Conservation (phyloP, 345 rosid genomes). For the Populus euphratica region DNA sequence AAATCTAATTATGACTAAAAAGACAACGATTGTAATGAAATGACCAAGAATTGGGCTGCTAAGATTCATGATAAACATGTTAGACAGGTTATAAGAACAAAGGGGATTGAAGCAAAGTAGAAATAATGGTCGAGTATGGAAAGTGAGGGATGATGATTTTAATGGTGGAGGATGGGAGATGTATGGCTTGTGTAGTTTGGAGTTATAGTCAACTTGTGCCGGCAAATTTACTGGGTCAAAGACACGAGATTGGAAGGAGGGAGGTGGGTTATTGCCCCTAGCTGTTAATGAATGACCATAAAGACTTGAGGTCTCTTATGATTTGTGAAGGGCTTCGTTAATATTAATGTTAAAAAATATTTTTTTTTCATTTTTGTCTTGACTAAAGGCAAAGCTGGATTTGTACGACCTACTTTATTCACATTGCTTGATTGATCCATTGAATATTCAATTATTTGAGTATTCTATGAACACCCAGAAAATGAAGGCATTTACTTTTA, state of each 20-base stretch:
- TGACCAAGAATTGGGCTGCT: background rate
- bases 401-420: background rate
- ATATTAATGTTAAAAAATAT: background rate
- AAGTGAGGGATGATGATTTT: background rate
- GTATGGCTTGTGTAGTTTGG: background rate
- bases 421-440: background rate
- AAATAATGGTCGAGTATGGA: background rate
- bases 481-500: background rate
- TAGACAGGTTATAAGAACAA: too few relatives aligned
- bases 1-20: constrained; percentile 1
- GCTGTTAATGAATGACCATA: constrained; percentile 7
- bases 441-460: background rate
- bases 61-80: background rate
- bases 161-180: background rate
- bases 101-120: background rate
- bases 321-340: too few relatives aligned
- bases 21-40: background rate
- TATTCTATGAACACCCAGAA: background rate
- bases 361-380: background rate
- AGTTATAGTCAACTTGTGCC: background rate
- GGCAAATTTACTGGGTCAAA: background rate
- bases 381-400: background rate
- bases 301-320: background rate
- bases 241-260: background rate
- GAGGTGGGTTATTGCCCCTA: background rate